phyloP scores from a whole-genome alignment of 129 eudicot genomes.

The Arctium lappa region DNA sequence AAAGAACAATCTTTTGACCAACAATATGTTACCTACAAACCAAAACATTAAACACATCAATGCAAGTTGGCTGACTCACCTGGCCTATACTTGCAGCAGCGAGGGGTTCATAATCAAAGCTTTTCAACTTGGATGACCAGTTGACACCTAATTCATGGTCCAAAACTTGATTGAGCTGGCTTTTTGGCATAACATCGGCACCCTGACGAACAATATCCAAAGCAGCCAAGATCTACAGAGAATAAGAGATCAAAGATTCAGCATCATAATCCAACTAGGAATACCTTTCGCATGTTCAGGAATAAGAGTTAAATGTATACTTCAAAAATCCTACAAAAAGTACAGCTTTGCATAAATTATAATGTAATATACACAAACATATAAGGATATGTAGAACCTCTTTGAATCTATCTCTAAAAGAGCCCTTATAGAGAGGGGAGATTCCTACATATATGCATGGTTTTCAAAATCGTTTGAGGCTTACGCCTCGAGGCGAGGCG shows the following conservation, averaged over 20 bases:
- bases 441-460: no score
- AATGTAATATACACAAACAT: background rate
- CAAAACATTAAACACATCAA: background rate
- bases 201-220: constrained; percentile 99
- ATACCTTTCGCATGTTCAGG: background rate
- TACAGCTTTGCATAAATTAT: background rate
- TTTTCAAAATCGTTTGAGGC: no score
- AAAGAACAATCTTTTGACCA: background rate
- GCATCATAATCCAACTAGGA: background rate
- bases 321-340: background rate
- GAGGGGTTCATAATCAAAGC: constrained; percentile 91
- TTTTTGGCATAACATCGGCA: constrained; percentile 95
- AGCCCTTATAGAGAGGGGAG: background rate
- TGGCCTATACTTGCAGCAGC: constrained; percentile 99
- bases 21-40: background rate
- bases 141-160: constrained; percentile 70
- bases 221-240: constrained; percentile 84
- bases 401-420: background rate
- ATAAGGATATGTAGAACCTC: background rate
- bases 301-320: background rate
- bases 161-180: constrained; percentile 96
- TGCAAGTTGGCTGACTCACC: constrained; percentile 42
- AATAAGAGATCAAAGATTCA: constrained; percentile 7
- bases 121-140: constrained; percentile 83
- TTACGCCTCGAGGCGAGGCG: no score